Base-by-base conservation (phyloP, 2,329 filamentous ascomycete species). In the Incumbomyces delicatus region DNA sequence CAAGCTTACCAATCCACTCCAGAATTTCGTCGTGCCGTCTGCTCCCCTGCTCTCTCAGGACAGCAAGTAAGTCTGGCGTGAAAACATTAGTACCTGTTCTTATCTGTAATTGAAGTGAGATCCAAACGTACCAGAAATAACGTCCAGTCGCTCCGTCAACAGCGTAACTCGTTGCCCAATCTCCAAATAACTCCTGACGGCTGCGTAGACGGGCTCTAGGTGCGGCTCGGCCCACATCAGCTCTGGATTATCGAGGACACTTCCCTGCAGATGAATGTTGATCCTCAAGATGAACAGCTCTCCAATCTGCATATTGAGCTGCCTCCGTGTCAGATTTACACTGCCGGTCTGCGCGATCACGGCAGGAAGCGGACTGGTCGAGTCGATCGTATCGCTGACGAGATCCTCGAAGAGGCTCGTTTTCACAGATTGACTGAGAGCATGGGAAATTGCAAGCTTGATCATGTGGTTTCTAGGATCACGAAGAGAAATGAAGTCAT, bases 221-320 rank as follows among this genome's bases (percentile, higher is more conserved):
- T 95, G 89, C 7, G 92, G 92, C 67, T 98, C 92, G 29, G 90
- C 86, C 92, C 92, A 98, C 76, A 98, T 96, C 35, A 98, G 76
- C 68, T 98, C 92, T 0, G 92, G 92, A 8, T 89, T 94, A 64
- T 98, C 92, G 33, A 98, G 81, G 5, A 98, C 89, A 27, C 87
- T 94, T 30, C 92, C 92, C 65, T 96, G 95, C 42, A 98, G 76
- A 67, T 98, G 94, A 60, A 98, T 96, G 65, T 92, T 95, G 70
- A 98, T 96, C 50, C 92, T 81, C 29, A 98, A 72, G 61, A 98
- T 96, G 66, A 98, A 98, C 45, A 98, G 78, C 69, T 98, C 89
- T 63, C 92, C 92, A 51, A 98, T 95, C 67, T 96, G 89, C 89
- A 96, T 96, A 72, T 96, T 96, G 73, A 98, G 95, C 63, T 96